phyloP scores from a whole-genome alignment of 805 yeast species.

The Nakazawaea laoshanensis region DNA sequence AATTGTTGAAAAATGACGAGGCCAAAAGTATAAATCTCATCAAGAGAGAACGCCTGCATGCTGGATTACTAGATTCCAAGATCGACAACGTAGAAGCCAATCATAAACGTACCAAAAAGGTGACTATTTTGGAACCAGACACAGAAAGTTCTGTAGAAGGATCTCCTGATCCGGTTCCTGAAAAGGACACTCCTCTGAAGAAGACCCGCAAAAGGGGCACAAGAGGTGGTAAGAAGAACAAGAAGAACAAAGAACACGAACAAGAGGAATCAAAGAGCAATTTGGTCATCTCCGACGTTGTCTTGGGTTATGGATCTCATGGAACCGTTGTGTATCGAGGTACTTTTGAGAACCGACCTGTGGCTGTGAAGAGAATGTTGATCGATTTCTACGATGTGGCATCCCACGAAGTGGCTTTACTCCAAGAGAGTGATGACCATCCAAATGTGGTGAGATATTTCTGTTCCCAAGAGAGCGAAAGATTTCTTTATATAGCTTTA shows the following conservation, averaged over 20 bases:
- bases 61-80: conserved; percentile 4
- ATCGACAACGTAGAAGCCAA: conserved; percentile 13
- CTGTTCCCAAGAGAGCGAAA: conserved; percentile 86
- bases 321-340: conserved; percentile 95
- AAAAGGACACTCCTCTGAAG: neutral
- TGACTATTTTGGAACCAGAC: conserved; percentile 20
- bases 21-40: conserved; percentile 18
- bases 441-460: conserved; percentile 90
- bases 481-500: conserved; percentile 84
- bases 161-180: neutral
- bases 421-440: conserved; percentile 94
- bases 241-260: conserved; percentile 20
- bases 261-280: conserved; percentile 29
- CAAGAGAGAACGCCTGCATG: conserved; percentile 17
- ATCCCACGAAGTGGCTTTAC: conserved; percentile 75
- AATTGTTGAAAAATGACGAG: conserved; percentile 18
- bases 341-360: conserved; percentile 84
- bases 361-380: conserved; percentile 91
- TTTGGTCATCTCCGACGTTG: conserved; percentile 56
- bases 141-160: conserved; percentile 14
- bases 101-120: conserved; percentile 14
- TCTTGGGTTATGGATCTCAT: conserved; percentile 93
- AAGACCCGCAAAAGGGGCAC: conserved; percentile 77
- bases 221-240: conserved; percentile 70
- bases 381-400: conserved; percentile 92